A percentile compares a stretch with the other conserved stretches of the same genome.
Evolutionary conservation across 129 eudicot species (phyloP).

Genomic region (Smallanthus sonchifolius): DNA sequence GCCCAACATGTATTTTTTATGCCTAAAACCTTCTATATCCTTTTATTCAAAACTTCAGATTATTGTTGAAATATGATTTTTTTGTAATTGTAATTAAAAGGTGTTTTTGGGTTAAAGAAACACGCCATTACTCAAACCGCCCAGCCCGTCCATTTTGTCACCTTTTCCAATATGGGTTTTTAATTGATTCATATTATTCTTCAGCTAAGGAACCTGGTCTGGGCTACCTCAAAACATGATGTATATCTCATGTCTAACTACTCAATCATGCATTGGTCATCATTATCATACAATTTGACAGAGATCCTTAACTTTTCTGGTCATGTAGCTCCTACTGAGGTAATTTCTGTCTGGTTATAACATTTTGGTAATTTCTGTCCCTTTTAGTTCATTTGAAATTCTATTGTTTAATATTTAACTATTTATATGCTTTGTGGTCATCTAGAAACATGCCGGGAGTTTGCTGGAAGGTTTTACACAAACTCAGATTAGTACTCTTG

Average conservation of each 20-base stretch:
- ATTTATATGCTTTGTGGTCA: not conserved
- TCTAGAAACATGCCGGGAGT: conserved; percentile 78
- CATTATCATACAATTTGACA: conserved; percentile 45
- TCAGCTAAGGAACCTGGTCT: conserved; percentile 85
- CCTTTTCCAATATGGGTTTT: not conserved
- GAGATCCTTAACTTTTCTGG: conserved; percentile 81
- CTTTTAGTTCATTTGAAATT: not conserved
- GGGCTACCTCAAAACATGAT: conserved; percentile 97
- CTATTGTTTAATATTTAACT: not conserved
- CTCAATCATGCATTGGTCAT: conserved; percentile 80
- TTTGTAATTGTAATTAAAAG: not conserved
- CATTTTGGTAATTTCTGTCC: not conserved
- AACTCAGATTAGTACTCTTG: conserved; percentile 82
- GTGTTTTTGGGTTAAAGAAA: not conserved
- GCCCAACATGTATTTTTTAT: not conserved
- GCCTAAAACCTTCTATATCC: not conserved
- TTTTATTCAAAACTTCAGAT: not conserved
- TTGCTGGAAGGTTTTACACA: conserved; percentile 82
- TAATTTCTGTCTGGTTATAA: not conserved
- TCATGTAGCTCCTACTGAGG: conserved; percentile 81
- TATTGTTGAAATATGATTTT: not conserved
- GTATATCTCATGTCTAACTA: conserved; percentile 77
- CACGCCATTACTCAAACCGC: not conserved
- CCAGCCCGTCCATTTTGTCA: not conserved
- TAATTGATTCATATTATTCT: conserved; percentile 1